Evolutionary conservation across 164 flowering plant genomes (phyloP).

Genomic region (Dillenia suffruticosa): DNA sequence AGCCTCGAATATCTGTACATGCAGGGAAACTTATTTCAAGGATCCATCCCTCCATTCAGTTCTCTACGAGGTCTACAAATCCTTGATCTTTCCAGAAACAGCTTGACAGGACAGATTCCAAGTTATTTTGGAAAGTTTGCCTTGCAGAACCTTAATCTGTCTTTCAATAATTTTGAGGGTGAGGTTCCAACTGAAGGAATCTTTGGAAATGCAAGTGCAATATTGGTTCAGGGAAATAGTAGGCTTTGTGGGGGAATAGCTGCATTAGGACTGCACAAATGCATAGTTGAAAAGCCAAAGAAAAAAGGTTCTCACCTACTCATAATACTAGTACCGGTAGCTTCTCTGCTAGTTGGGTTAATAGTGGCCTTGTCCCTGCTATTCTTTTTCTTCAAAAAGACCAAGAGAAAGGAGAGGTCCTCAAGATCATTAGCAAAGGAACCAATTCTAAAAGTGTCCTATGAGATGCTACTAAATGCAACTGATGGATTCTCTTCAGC

Average conservation of each 20-base stretch:
- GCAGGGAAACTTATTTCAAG: slow-evolving; percentile 16
- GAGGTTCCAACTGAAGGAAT: slow-evolving; percentile 36
- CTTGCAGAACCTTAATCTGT: slow-evolving; percentile 24
- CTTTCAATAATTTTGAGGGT: slow-evolving; percentile 38
- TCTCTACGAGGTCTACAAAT: slow-evolving; percentile 7
- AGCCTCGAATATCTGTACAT: slow-evolving; percentile 9
- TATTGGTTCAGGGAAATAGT: slow-evolving; percentile 24
- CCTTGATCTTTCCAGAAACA: slow-evolving; percentile 28
- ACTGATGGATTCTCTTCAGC: slow-evolving; percentile 22
- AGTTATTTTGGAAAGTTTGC: slow-evolving; percentile 9
- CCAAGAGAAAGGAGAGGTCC: not conserved
- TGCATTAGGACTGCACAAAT: slow-evolving; percentile 20
- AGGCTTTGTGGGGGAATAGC: slow-evolving; percentile 37
- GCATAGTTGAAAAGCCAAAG: slow-evolving; percentile 4
- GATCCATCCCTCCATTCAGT: slow-evolving; percentile 21
- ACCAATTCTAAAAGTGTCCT: slow-evolving; percentile 14
- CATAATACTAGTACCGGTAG: not conserved
- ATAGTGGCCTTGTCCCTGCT: too few relatives aligned
- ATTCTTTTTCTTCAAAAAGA: not conserved
- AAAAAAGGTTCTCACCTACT: not conserved
- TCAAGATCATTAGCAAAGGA: too few relatives aligned
- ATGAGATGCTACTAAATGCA: slow-evolving; percentile 15
- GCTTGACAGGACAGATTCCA: slow-evolving; percentile 27
- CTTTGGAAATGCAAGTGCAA: slow-evolving; percentile 26
- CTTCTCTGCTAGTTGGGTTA: not conserved